Conservation (phyloP, 1,139 yeast genomes). For the Blastobotrys persicus region DNA sequence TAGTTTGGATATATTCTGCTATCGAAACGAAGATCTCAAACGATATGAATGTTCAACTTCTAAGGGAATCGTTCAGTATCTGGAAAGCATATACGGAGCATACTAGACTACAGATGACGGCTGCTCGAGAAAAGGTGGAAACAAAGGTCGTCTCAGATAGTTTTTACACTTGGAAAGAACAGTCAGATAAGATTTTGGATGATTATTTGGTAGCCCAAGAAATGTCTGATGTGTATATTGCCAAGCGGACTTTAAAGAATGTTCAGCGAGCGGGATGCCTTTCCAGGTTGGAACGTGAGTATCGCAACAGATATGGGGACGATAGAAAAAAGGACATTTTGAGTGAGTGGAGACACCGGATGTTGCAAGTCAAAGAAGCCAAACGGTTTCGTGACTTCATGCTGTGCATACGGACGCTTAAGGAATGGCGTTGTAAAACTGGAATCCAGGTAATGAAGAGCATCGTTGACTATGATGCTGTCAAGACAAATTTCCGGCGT, state of each 20-base stretch:
- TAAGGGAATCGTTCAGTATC: not conserved
- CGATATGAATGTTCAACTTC: not conserved
- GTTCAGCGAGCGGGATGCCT: constrained; percentile 11
- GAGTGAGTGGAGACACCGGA: constrained; percentile 21
- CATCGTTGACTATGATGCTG: constrained; percentile 11
- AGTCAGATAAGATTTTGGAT: not conserved
- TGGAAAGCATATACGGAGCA: not conserved
- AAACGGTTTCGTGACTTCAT: constrained; percentile 24
- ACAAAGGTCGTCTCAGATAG: constrained; percentile 5
- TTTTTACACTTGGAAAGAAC: constrained; percentile 13
- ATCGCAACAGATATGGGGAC: not conserved
- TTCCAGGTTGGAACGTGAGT: not conserved
- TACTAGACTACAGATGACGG: not conserved
- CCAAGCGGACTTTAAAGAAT: constrained; percentile 6
- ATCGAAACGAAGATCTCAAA: constrained; percentile 1
- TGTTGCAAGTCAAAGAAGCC: constrained; percentile 21
- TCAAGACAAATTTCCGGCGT: constrained; percentile 14
- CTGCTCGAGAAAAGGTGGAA: not conserved
- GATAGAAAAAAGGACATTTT: constrained; percentile 10
- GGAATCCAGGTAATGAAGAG: constrained; percentile 6
- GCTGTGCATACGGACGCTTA: constrained; percentile 17
- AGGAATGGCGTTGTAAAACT: constrained; percentile 23
- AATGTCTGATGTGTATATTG: constrained; percentile 7
- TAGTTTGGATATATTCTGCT: constrained; percentile 6
- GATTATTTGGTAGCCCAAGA: constrained; percentile 10